These are phyloP conservation scores for Sporothrix sp. DNA, from an alignment of 2,329 filamentous ascomycete genomes.

Conservation along the genomic window DNA sequence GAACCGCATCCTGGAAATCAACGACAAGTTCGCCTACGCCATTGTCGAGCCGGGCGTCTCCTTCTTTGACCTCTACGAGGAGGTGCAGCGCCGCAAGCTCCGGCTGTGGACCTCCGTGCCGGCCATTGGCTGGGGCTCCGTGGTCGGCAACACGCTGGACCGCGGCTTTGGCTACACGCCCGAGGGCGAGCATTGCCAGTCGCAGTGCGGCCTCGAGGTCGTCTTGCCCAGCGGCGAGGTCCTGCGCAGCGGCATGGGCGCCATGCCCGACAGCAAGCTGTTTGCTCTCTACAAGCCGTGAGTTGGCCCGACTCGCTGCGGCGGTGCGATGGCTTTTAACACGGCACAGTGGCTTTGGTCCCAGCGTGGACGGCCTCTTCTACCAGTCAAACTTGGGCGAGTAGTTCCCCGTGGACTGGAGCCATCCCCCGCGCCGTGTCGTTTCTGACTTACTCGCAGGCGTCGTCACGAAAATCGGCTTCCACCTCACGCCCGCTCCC, in stretches of 20 bases:
- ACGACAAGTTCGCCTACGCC: constrained; percentile 31
- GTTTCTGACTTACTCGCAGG: too few species aligned
- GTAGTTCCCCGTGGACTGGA: neutral
- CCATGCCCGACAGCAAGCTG: constrained; percentile 25
- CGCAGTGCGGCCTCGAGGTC: constrained; percentile 28
- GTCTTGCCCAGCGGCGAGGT: constrained; percentile 22
- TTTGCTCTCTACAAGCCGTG: neutral
- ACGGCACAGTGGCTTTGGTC: constrained; percentile 31
- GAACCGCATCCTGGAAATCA: constrained; percentile 34
- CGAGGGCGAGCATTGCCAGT: constrained; percentile 27
- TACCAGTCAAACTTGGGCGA: constrained; percentile 39
- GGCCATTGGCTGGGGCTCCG: constrained; percentile 36
- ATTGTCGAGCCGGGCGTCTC: constrained; percentile 37
- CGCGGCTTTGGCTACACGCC: constrained; percentile 32
- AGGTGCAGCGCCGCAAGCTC: constrained; percentile 28
- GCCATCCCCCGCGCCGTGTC: neutral
- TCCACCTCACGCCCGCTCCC: constrained; percentile 32
- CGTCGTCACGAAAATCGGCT: constrained; percentile 46
- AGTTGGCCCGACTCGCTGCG: constrained; percentile 21
- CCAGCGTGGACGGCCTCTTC: constrained; percentile 38
- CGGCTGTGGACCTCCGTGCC: constrained; percentile 31
- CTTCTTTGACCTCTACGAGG: constrained; percentile 33
- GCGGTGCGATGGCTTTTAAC: too few species aligned
- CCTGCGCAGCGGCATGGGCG: constrained; percentile 22
- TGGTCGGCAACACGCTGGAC: constrained; percentile 39